These are phyloP conservation scores for Fusarium subtropicale DNA, from an alignment of 2,329 filamentous ascomycete species.

Conservation along the genomic window DNA sequence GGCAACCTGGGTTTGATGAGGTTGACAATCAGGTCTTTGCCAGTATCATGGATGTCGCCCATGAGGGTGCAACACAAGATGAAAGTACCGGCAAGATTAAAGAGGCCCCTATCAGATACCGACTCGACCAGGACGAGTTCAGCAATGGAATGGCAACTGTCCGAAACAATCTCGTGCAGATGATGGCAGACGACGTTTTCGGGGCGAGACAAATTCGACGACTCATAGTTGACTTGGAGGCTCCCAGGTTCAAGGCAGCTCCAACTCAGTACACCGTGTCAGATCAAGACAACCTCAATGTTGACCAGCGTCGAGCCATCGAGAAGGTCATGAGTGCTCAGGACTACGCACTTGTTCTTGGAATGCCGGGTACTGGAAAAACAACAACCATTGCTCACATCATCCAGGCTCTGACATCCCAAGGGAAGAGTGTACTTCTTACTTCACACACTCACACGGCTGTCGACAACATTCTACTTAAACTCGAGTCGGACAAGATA, in stretches of 20 bases:
- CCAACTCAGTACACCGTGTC: slow-evolving; percentile 73
- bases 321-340: slow-evolving; percentile 95
- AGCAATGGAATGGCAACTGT: slow-evolving; percentile 97
- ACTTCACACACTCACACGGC: slow-evolving; percentile 98
- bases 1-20: slow-evolving; percentile 79
- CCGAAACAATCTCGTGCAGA: slow-evolving; percentile 90
- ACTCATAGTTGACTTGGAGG: slow-evolving; percentile 80
- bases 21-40: slow-evolving; percentile 84
- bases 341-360: slow-evolving; percentile 96
- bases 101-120: slow-evolving; percentile 74
- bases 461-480: slow-evolving; percentile 97
- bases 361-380: slow-evolving; percentile 98
- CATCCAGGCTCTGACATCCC: slow-evolving; percentile 86
- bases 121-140: slow-evolving; percentile 97
- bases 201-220: slow-evolving; percentile 78
- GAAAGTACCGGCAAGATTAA: slow-evolving; percentile 64
- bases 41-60: slow-evolving; percentile 87
- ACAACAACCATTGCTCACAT: slow-evolving; percentile 99
- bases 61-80: slow-evolving; percentile 63
- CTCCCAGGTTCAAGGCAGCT: slow-evolving; percentile 77
- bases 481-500: slow-evolving; percentile 82
- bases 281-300: slow-evolving; percentile 77
- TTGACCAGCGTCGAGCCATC: slow-evolving; percentile 87
- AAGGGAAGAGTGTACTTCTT: slow-evolving; percentile 91
- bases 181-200: slow-evolving; percentile 84